A percentile compares a stretch with the other conserved stretches of the same genome.
Conservation (phyloP, 2,329 filamentous ascomycete species). For the Seiridium unicorne region DNA sequence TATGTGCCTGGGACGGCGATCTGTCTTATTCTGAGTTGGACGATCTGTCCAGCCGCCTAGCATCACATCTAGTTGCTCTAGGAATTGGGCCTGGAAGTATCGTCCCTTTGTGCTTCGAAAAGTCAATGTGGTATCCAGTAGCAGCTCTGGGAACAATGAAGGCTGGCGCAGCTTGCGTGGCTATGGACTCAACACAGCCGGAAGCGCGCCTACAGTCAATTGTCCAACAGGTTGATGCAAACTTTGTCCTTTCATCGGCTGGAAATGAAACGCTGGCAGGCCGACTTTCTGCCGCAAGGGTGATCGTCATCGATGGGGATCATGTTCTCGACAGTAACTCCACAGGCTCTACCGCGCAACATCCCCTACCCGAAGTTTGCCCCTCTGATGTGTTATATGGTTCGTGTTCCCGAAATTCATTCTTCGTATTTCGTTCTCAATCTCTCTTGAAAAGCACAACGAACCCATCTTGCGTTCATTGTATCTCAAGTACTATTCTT, state of each 20-base stretch:
- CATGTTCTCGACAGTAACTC: background rate
- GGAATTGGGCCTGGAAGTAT: constrained; percentile 34
- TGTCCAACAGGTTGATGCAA: background rate
- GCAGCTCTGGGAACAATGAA: background rate
- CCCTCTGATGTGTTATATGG: background rate
- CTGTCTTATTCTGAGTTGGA: constrained; percentile 27
- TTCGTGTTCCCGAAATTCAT: background rate
- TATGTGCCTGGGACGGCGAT: constrained; percentile 28
- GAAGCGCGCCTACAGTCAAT: background rate
- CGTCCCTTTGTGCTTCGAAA: constrained; percentile 31
- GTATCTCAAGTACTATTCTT: background rate
- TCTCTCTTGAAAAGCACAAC: background rate
- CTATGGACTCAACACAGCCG: background rate
- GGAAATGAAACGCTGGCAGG: background rate
- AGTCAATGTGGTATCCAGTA: background rate
- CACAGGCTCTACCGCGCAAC: background rate
- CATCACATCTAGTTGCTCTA: constrained; percentile 23
- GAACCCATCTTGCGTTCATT: background rate
- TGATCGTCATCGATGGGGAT: background rate
- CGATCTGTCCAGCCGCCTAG: constrained; percentile 22
- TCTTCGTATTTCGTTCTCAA: background rate
- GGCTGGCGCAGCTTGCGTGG: background rate
- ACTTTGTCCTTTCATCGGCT: background rate
- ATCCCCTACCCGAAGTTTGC: background rate
- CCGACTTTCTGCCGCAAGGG: background rate